Conservation (phyloP, 371 early-diverging fungal genomes). For the Actinomortierella wolfii region DNA sequence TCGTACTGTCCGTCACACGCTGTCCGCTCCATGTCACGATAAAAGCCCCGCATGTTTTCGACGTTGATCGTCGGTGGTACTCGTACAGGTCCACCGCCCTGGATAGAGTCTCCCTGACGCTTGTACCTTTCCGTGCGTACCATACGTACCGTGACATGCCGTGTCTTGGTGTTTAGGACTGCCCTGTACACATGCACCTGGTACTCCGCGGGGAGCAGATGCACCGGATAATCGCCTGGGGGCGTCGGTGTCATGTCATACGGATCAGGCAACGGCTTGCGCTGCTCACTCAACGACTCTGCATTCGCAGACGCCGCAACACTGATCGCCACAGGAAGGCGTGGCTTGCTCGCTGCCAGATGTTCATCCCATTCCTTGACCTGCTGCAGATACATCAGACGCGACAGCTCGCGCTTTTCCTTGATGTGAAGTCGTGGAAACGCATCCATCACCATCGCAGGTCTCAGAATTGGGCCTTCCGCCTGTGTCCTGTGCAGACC, state of each 20-base stretch:
- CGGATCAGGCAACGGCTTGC: neutral
- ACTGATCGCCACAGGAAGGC: too few species aligned
- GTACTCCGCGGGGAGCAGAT: slow-evolving; percentile 19
- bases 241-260: slow-evolving; percentile 9
- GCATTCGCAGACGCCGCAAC: too few species aligned
- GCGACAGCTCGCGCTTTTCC: too few species aligned
- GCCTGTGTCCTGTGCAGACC: too few species aligned
- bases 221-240: slow-evolving; percentile 15
- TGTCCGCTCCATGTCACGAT: slow-evolving; percentile 11
- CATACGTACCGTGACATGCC: slow-evolving; percentile 20
- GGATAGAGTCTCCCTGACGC: slow-evolving; percentile 18
- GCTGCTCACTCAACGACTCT: too few species aligned
- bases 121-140: slow-evolving; percentile 30
- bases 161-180: slow-evolving; percentile 11
- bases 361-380: too few species aligned
- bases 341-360: too few species aligned
- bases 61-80: slow-evolving; percentile 19
- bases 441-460: too few species aligned
- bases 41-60: slow-evolving; percentile 17
- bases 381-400: too few species aligned
- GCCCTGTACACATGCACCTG: slow-evolving; percentile 35
- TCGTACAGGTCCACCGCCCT: slow-evolving; percentile 24
- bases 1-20: too few species aligned
- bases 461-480: too few species aligned
- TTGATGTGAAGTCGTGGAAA: too few species aligned